phyloP scores from a whole-genome alignment of 192 early-diverging fungal species.

The Coemansia reversa region DNA sequence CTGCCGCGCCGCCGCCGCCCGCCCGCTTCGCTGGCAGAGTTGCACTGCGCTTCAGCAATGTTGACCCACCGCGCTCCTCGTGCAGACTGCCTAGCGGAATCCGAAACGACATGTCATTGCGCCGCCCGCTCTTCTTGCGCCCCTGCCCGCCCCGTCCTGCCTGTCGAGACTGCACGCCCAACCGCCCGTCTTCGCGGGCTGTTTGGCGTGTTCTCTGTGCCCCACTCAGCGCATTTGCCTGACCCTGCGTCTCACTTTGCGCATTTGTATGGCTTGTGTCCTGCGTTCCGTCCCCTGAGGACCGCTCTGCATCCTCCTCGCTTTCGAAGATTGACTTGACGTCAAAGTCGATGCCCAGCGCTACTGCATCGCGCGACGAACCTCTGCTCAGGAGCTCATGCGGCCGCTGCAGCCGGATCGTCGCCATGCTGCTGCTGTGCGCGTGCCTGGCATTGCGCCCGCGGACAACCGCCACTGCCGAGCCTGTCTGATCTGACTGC shows the following conservation, averaged over 20 bases:
- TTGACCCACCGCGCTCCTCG: slow-evolving; percentile 23
- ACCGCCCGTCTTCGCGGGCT: neutral
- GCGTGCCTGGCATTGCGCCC: slow-evolving; percentile 25
- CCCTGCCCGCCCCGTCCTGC: neutral
- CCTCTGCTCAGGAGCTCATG: slow-evolving; percentile 49
- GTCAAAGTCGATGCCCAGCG: slow-evolving; percentile 52
- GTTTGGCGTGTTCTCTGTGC: neutral
- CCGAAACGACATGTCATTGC: slow-evolving; percentile 30
- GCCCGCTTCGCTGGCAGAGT: slow-evolving; percentile 43
- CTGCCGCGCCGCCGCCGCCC: slow-evolving; percentile 1
- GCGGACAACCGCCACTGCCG: slow-evolving; percentile 14
- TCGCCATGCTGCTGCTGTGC: slow-evolving; percentile 44
- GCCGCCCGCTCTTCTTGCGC: slow-evolving; percentile 26
- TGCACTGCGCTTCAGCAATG: slow-evolving; percentile 41
- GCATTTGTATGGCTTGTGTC: neutral
- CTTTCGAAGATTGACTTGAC: slow-evolving; percentile 36
- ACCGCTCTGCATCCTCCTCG: slow-evolving; percentile 4
- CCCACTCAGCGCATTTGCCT: neutral
- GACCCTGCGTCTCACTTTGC: neutral
- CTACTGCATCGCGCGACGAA: slow-evolving; percentile 46
- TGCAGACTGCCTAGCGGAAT: slow-evolving; percentile 26
- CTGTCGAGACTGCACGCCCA: neutral
- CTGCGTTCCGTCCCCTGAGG: neutral
- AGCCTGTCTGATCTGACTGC: slow-evolving; percentile 6
- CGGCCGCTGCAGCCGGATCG: slow-evolving; percentile 54